phyloP scores from a whole-genome alignment of 495 filamentous ascomycete species.

The Ascodesmis nigricans region DNA sequence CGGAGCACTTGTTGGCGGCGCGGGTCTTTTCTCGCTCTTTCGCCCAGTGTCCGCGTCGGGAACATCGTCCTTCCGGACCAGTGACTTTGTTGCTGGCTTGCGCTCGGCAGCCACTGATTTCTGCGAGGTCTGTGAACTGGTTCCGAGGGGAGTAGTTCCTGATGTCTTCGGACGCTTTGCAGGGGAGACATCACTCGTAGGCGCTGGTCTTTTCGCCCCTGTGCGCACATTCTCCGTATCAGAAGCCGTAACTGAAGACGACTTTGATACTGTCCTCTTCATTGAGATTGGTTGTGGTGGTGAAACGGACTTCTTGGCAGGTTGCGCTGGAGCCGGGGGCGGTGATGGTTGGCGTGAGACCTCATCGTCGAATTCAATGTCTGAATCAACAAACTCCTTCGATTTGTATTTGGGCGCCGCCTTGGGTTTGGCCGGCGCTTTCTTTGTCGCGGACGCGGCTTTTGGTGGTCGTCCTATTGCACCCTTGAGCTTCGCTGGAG shows the following conservation, averaged over 20 bases:
- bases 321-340: constrained; percentile 1
- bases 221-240: background rate
- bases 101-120: too few relatives aligned
- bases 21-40: background rate
- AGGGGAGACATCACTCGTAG: background rate
- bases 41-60: background rate
- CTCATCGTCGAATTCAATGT: constrained; percentile 30
- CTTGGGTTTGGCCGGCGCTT: constrained; percentile 6
- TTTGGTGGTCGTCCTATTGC: constrained; percentile 18
- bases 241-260: background rate
- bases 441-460: constrained; percentile 9
- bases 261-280: background rate
- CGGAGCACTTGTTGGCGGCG: constrained; percentile 11
- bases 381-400: constrained; percentile 40
- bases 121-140: too few relatives aligned
- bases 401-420: constrained; percentile 3
- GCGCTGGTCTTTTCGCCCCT: background rate
- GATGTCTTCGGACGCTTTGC: too few relatives aligned
- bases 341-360: too few relatives aligned
- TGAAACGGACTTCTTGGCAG: constrained; percentile 1
- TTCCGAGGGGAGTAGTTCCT: too few relatives aligned
- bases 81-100: too few relatives aligned
- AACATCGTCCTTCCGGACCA: too few relatives aligned
- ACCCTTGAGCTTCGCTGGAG: constrained; percentile 22
- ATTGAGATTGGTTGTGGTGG: too few relatives aligned